Conservation (phyloP, 2,329 filamentous ascomycete genomes). For the Claviceps sp. region DNA sequence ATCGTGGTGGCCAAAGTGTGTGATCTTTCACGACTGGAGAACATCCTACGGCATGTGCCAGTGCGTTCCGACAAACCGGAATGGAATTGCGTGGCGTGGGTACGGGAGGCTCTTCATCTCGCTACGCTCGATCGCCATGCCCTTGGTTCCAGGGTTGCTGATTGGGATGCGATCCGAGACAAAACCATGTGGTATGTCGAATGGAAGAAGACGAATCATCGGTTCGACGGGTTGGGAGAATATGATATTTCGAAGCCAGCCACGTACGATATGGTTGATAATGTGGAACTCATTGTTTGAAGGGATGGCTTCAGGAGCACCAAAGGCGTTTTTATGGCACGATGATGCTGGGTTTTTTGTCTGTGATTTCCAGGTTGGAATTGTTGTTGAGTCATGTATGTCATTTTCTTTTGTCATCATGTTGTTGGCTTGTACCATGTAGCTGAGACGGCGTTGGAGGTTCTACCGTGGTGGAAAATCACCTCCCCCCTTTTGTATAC, state of each 20-base stretch:
- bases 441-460: too few species aligned
- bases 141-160: slow-evolving; percentile 1
- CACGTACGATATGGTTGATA: slow-evolving; percentile 6
- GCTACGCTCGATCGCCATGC: neutral
- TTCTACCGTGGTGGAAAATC: too few species aligned
- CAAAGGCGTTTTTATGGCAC: neutral
- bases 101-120: slow-evolving; percentile 4
- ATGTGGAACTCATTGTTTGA: slow-evolving; percentile 2
- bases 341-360: neutral
- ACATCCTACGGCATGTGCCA: slow-evolving; percentile 2
- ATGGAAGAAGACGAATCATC: slow-evolving; percentile 5
- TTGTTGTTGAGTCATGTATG: too few species aligned
- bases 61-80: slow-evolving; percentile 1
- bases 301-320: neutral
- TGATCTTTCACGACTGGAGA: slow-evolving; percentile 3
- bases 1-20: slow-evolving; percentile 4
- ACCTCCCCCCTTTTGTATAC: too few species aligned
- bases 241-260: slow-evolving; percentile 4
- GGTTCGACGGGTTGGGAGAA: slow-evolving; percentile 5
- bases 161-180: slow-evolving; percentile 5
- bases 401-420: too few species aligned
- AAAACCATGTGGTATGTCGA: slow-evolving; percentile 6
- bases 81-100: slow-evolving; percentile 6
- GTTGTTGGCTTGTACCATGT: too few species aligned
- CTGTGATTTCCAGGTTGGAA: neutral